These are phyloP conservation scores for Agarophyton chilense DNA, from an alignment of 23 red algal genomes.

Conservation along the genomic window DNA sequence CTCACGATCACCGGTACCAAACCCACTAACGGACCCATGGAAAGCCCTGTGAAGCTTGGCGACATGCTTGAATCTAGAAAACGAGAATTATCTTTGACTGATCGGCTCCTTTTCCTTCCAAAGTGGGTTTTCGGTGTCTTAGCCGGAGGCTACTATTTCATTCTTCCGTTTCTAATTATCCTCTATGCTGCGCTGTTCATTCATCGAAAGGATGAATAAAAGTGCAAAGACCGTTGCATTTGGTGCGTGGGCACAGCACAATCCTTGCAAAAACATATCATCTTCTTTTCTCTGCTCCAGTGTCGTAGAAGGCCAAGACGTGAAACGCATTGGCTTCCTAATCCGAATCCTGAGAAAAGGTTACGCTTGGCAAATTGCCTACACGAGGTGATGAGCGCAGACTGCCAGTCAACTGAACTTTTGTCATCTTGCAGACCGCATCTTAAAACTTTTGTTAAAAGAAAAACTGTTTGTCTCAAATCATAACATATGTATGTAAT, in stretches of 20 bases:
- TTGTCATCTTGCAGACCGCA: no score
- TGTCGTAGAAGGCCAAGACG: no score
- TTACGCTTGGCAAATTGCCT: no score
- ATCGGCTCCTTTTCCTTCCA: constrained; percentile 82
- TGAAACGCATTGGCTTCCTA: no score
- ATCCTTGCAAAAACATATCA: not conserved
- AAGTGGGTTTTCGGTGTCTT: constrained; percentile 83
- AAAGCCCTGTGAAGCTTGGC: constrained; percentile 72
- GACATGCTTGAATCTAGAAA: constrained; percentile 84
- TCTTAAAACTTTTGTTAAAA: not conserved
- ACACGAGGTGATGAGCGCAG: no score
- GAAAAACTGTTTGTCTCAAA: not conserved
- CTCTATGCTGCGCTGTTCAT: constrained; percentile 95
- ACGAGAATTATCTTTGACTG: constrained; percentile 42
- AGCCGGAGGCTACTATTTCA: constrained; percentile 96
- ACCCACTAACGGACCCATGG: constrained; percentile 61
- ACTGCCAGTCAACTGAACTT: no score
- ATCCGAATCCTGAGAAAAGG: no score
- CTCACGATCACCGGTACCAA: constrained; percentile 88
- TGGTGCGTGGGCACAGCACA: no score
- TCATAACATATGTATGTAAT: constrained; percentile 39
- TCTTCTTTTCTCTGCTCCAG: no score
- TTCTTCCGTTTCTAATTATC: constrained; percentile 94
- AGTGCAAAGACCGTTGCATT: not conserved
- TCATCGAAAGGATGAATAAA: constrained; percentile 26